These are phyloP conservation scores for Ambrosiella xylebori DNA, from an alignment of 2,329 filamentous ascomycete genomes.

Conservation along the genomic window DNA sequence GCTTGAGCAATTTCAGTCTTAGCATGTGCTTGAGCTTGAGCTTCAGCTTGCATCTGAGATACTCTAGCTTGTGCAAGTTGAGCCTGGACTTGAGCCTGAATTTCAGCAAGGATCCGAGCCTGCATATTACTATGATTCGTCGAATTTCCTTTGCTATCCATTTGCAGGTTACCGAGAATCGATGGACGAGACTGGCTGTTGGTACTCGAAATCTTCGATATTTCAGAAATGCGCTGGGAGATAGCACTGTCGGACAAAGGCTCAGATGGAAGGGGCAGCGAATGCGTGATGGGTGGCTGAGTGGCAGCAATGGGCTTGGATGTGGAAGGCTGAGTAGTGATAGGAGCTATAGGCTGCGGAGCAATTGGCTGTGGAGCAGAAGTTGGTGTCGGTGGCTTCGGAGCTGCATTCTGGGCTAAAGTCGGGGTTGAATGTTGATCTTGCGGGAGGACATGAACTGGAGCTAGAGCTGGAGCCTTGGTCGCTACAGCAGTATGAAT, in stretches of 20 bases:
- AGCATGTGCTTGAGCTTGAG: conserved; percentile 9
- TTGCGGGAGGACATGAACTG: not conserved
- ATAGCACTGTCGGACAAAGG: conserved; percentile 11
- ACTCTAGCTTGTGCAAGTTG: conserved; percentile 15
- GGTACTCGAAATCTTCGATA: conserved; percentile 14
- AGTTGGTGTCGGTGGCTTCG: not conserved
- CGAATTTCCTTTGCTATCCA: conserved; percentile 2
- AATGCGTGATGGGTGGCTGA: not conserved
- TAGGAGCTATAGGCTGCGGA: not conserved
- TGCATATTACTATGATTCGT: conserved; percentile 10
- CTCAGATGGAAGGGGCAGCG: conserved; percentile 5
- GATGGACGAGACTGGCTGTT: conserved; percentile 15
- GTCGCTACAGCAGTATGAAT: not conserved
- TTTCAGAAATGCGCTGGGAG: conserved; percentile 9
- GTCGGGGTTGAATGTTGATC: conserved; percentile 1
- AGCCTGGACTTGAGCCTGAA: conserved; percentile 23
- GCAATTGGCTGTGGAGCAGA: not conserved
- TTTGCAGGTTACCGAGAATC: conserved; percentile 12
- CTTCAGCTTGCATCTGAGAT: conserved; percentile 8
- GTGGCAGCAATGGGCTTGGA: not conserved
- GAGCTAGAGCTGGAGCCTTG: not conserved
- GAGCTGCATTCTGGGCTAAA: not conserved
- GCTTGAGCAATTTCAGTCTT: conserved; percentile 11
- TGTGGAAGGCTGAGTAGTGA: not conserved
- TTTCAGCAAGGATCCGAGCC: conserved; percentile 10